Base-by-base conservation (phyloP, 75 land plant genomes). In the Adiantum capillusveneris region DNA sequence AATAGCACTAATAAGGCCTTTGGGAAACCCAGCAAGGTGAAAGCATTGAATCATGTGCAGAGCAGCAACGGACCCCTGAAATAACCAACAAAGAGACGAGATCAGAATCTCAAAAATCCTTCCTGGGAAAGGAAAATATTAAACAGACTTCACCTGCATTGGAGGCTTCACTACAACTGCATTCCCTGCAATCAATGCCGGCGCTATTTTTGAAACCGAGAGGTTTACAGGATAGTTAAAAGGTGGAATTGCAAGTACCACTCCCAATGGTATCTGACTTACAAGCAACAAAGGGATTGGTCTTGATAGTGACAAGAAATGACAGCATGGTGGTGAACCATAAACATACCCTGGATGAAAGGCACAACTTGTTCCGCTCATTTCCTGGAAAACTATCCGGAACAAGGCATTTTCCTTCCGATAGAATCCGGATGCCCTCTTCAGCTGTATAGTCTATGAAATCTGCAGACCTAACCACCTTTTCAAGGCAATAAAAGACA, bases 391-490 rank as follows among this genome's bases (percentile, higher is more conserved):
- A 72, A 6, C 54, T 34, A 52, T 72, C 75, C 11, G 75, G 66
- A 1, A 72, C 70, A 44, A 72, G 59, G 43, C 65, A 66, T 37
- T 72, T 72, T 17, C 75, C 75, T 44, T 72, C 75, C 0, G 63
- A 51, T 11, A 72, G 64, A 29, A 72, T 72, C 36, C 75, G 19
- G n/a, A 72, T 54, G 21, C 75, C 75, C 39, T 72, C 75, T 49
- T 72, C 75, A 18, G 75, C 75, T 26, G 71, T 66, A 20, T 72
- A 72, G 2, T 63, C 48, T 28, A 72, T 25, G 6, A 72, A 59
- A 66, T 72, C 75, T 58, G 63, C 75, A 20, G 75, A 72, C 6
- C 75, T 73, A 21, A 66, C 64, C 54, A 72, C 75, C 75, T 72
- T 46, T 34, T 28, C 62, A 37, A 9, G 3, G 9, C 37, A 34